Evolutionary conservation across 192 early-diverging fungal genomes (phyloP).

Genomic region (Chytriomyces confervae): DNA sequence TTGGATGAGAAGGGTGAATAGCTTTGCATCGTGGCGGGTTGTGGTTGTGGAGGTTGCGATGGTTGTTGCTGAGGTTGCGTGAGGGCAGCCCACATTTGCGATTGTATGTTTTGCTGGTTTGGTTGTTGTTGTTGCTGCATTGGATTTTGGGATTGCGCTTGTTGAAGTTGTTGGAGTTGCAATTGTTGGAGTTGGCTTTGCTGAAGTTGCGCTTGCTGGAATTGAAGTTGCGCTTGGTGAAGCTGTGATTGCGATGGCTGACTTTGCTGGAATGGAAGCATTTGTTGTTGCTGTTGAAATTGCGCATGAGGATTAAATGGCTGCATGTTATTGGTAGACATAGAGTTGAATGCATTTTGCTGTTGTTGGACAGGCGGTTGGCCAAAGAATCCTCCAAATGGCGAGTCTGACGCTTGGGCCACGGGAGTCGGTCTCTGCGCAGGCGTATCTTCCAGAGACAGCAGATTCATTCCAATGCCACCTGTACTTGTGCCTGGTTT

Average conservation of each 20-base stretch:
- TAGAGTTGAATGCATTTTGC: neutral
- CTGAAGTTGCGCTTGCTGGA: constrained; percentile 26
- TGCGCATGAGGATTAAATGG: constrained; percentile 2
- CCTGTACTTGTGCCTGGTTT: neutral
- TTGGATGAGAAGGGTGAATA: neutral
- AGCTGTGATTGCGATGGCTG: constrained; percentile 18
- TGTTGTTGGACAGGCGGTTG: constrained; percentile 19
- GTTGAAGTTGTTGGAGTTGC: constrained; percentile 18
- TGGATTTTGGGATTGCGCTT: constrained; percentile 36
- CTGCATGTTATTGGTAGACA: neutral
- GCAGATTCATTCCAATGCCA: constrained; percentile 11
- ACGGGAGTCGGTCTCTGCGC: neutral
- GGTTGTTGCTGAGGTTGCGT: neutral
- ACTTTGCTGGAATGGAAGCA: constrained; percentile 15
- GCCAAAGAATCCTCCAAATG: constrained; percentile 17
- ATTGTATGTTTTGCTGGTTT: constrained; percentile 36
- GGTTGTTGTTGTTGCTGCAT: constrained; percentile 40
- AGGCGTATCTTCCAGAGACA: constrained; percentile 3
- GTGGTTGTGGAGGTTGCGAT: neutral
- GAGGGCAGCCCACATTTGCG: neutral
- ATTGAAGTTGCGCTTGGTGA: constrained; percentile 17
- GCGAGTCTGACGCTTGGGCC: neutral
- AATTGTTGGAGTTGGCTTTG: neutral
- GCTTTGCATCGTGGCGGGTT: neutral
- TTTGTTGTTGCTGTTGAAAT: neutral